phyloP scores from a whole-genome alignment of 208 protist genomes.

The Trypanosoma conorhini region DNA sequence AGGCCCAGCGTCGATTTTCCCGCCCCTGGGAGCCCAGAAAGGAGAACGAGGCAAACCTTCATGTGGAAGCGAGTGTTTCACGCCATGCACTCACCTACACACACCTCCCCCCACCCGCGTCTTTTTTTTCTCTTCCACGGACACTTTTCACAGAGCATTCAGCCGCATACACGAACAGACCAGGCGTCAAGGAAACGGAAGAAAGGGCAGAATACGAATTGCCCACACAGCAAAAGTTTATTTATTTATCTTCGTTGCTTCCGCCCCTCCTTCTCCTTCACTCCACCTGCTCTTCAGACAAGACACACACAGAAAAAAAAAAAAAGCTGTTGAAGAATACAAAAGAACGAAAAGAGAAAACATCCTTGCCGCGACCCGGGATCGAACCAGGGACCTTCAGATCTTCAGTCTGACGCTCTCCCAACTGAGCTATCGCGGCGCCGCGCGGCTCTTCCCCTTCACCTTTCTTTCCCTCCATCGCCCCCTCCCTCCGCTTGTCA shows the following conservation, averaged over 20 bases:
- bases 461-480: neutral
- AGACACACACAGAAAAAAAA: constrained; percentile 11
- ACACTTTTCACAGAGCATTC: neutral
- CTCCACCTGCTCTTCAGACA: neutral
- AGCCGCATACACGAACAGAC: neutral
- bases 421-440: constrained; percentile 1
- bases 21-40: constrained; percentile 62
- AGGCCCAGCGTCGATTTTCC: constrained; percentile 58
- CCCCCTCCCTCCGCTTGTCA: neutral
- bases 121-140: neutral
- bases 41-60: constrained; percentile 42
- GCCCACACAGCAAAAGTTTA: neutral
- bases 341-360: constrained; percentile 17
- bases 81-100: neutral
- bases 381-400: neutral
- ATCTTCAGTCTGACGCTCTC: constrained; percentile 8
- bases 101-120: neutral
- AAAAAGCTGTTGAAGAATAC: no score
- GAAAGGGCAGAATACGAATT: neutral
- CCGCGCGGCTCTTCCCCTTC: neutral
- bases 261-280: no score
- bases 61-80: constrained; percentile 2
- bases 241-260: neutral
- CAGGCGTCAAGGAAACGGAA: neutral
- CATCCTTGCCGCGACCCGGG: neutral